Percentiles rank a stretch among this genome's conserved stretches.
Conservation (phyloP, 495 filamentous ascomycete species). For the Penicillium mononematosum region DNA sequence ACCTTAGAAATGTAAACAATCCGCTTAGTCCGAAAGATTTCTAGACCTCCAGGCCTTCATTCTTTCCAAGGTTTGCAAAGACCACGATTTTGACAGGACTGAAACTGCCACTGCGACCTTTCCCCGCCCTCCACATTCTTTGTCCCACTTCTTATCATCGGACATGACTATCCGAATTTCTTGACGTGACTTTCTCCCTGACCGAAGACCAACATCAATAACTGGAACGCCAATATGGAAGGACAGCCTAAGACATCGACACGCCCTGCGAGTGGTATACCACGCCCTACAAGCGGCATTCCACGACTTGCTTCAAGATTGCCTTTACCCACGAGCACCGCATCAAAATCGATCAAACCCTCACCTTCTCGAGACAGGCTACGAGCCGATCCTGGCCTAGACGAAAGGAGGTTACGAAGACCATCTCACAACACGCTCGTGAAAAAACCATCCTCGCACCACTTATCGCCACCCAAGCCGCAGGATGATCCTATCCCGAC, state of each 20-base stretch:
- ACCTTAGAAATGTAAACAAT: slow-evolving; percentile 28
- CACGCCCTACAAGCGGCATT: slow-evolving; percentile 43
- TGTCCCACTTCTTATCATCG: slow-evolving; percentile 1
- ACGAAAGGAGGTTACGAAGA: slow-evolving; percentile 36
- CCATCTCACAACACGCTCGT: slow-evolving; percentile 45
- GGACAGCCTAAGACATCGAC: slow-evolving; percentile 30
- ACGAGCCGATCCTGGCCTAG: slow-evolving; percentile 42
- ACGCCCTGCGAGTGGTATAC: slow-evolving; percentile 40
- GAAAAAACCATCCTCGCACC: slow-evolving; percentile 36
- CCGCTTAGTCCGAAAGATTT: slow-evolving; percentile 9
- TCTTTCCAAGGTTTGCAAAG: background rate
- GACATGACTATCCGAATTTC: slow-evolving; percentile 7
- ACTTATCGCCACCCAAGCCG: slow-evolving; percentile 27
- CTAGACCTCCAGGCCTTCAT: background rate
- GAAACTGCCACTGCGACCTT: slow-evolving; percentile 1
- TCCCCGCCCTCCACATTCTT: slow-evolving; percentile 17
- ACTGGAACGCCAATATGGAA: slow-evolving; percentile 32
- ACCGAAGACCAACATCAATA: slow-evolving; percentile 1
- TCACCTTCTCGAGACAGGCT: slow-evolving; percentile 48
- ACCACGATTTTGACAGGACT: slow-evolving; percentile 4
- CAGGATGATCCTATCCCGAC: slow-evolving; percentile 9
- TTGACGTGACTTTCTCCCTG: slow-evolving; percentile 13
- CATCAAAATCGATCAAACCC: slow-evolving; percentile 38
- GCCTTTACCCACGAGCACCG: slow-evolving; percentile 41
- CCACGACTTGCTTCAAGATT: slow-evolving; percentile 44